Percentiles rank a stretch among this genome's conserved stretches.
These are phyloP conservation scores for Daldinia concentrica DNA, from an alignment of 495 filamentous ascomycete species.

Conservation along the genomic window DNA sequence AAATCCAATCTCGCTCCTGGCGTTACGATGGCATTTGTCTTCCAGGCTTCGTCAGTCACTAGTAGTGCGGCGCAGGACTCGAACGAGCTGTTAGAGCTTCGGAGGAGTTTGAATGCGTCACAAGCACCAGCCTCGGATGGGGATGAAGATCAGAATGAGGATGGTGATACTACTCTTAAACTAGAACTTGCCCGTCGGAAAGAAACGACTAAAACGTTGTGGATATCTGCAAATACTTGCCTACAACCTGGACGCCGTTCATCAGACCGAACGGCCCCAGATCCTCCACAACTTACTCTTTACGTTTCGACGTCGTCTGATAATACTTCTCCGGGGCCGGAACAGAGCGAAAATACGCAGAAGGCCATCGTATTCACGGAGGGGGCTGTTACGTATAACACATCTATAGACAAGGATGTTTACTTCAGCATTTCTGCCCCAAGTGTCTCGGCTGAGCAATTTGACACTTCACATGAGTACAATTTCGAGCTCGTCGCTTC, in stretches of 20 bases:
- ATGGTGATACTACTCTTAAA: slow-evolving; percentile 14
- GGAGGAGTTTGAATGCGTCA: slow-evolving; percentile 34
- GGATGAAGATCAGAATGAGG: slow-evolving; percentile 10
- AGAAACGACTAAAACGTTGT: slow-evolving; percentile 62
- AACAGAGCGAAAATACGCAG: slow-evolving; percentile 56
- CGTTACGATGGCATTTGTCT: slow-evolving; percentile 53
- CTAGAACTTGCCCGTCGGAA: slow-evolving; percentile 43
- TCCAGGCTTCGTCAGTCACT: slow-evolving; percentile 43
- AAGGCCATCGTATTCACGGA: slow-evolving; percentile 51
- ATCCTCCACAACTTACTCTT: slow-evolving; percentile 76
- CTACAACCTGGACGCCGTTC: slow-evolving; percentile 68
- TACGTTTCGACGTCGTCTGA: slow-evolving; percentile 74
- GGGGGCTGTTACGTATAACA: slow-evolving; percentile 70
- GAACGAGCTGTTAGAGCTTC: slow-evolving; percentile 25
- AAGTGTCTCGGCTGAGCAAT: slow-evolving; percentile 59
- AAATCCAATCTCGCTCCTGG: slow-evolving; percentile 66
- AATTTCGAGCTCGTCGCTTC: slow-evolving; percentile 86
- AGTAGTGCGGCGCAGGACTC: slow-evolving; percentile 29
- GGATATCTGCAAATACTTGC: slow-evolving; percentile 84
- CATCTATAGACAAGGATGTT: slow-evolving; percentile 67
- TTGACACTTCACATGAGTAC: slow-evolving; percentile 63
- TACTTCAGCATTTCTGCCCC: slow-evolving; percentile 81
- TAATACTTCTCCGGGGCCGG: slow-evolving; percentile 75
- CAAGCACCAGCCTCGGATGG: slow-evolving; percentile 20
- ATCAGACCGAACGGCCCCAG: slow-evolving; percentile 46